phyloP scores from a whole-genome alignment of 441 rosid genomes.

The Melastoma candidum region DNA sequence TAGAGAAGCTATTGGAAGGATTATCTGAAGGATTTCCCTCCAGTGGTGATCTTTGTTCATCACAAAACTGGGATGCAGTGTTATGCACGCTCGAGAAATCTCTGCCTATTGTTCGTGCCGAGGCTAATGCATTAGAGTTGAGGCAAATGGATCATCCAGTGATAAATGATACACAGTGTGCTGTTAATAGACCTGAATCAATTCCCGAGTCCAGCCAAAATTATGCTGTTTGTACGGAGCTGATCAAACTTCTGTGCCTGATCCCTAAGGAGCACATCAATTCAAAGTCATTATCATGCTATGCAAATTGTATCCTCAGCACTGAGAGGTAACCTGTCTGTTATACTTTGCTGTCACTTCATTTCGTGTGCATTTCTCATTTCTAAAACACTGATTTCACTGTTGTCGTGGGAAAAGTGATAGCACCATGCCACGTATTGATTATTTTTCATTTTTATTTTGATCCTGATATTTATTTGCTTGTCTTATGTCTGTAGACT shows the following conservation, averaged over 20 bases:
- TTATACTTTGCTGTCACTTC: not conserved
- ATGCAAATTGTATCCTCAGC: conserved; percentile 48
- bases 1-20: conserved; percentile 36
- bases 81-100: conserved; percentile 40
- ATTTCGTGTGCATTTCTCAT: conserved; percentile 1
- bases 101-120: conserved; percentile 18
- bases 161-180: conserved; percentile 21
- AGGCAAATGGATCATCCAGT: conserved; percentile 21
- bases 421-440: not conserved
- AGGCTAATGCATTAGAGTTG: conserved; percentile 5
- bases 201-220: conserved; percentile 22
- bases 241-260: conserved; percentile 53
- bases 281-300: conserved; percentile 46
- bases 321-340: conserved; percentile 56
- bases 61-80: conserved; percentile 56
- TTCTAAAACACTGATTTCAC: too few species aligned
- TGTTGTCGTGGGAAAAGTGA: not conserved
- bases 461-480: not conserved
- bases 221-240: conserved; percentile 42
- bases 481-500: conserved; percentile 28
- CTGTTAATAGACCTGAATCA: conserved; percentile 23
- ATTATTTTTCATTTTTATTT: not conserved
- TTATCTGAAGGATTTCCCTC: conserved; percentile 26
- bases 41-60: conserved; percentile 32
- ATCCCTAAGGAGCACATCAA: conserved; percentile 69